These are phyloP conservation scores for Trichoderma asperelloides DNA, from an alignment of 495 filamentous ascomycete genomes.

Conservation along the genomic window DNA sequence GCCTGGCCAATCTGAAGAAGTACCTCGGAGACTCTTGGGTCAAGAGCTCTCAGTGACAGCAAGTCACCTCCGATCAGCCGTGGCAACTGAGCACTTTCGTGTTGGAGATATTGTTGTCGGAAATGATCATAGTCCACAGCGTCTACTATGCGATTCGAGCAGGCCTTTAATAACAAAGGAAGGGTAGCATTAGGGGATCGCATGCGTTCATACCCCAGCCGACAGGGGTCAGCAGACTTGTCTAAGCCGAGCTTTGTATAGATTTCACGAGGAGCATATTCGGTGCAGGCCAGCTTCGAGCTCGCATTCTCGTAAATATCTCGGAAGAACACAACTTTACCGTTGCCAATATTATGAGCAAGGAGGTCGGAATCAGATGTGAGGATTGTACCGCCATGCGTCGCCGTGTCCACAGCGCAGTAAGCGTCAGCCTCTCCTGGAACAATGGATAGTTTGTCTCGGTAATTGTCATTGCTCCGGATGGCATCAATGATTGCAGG, in stretches of 20 bases:
- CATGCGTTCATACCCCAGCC: constrained; percentile 4
- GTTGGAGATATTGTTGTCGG: not conserved
- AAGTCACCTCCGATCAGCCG: not conserved
- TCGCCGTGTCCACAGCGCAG: constrained; percentile 50
- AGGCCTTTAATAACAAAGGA: not conserved
- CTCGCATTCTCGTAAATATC: constrained; percentile 30
- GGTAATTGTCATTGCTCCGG: constrained; percentile 32
- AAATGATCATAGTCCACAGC: not conserved
- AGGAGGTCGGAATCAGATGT: constrained; percentile 72
- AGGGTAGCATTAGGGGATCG: not conserved
- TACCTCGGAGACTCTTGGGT: constrained; percentile 43
- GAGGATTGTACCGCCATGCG: constrained; percentile 44
- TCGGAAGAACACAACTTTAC: constrained; percentile 50
- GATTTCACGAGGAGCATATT: constrained; percentile 29
- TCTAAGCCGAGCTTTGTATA: constrained; percentile 27
- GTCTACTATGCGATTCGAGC: not conserved
- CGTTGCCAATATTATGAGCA: constrained; percentile 54
- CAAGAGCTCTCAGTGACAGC: constrained; percentile 19
- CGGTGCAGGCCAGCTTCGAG: constrained; percentile 25
- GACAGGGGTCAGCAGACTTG: not conserved
- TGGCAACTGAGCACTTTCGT: not conserved
- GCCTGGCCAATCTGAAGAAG: constrained; percentile 25
- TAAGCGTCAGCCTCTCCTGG: constrained; percentile 64
- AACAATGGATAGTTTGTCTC: constrained; percentile 43
- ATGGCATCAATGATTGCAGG: constrained; percentile 59